Evolutionary conservation across 805 yeast genomes (phyloP), one percentile per base, ranked within the genome.

Genomic region (Candida maltosa): DNA sequence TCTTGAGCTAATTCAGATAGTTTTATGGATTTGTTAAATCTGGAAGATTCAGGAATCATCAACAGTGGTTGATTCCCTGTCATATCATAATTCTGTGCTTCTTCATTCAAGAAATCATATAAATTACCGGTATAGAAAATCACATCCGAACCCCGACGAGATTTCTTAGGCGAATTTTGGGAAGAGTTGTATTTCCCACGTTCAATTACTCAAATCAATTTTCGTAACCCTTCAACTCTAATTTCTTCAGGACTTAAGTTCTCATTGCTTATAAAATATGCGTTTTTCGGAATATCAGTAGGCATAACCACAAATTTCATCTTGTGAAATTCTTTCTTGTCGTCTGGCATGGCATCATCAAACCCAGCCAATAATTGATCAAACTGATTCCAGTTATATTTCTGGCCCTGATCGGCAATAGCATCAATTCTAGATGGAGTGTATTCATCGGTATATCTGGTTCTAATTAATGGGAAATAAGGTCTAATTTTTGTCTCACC

Each of bases 361-460:
- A 82, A 85, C 0, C 98, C 98, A 1, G 97, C 95, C n/a, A 89
- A 57, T 16, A 76, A 75, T 51, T 87, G 96, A 62, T 93, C 99
- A 46, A 89, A 70, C 42, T 80, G 83, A 47, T 89, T 89, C 98
- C 98, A 93, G 42, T 89, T 88, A 42, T 78, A 75, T 10, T 67
- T 62, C 29, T 73, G 59, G 3, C 82, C 73, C 22, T 71, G 72
- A 11, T 70, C 69, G 28, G 73, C 71, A 14, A 75, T 60, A 2
- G 80, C 76, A 40, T 77, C 78, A 5, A 82, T 72, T 37, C 64
- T 68, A 1, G 87, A 71, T 3, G 72, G 65, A 16, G 76, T 62
- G 50, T 82, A 89, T 10, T 65, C 70, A 29, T 74, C 78, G 22
- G 87, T 89, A 53, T 86, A 86, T 37, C 93, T 66, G 0, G 97